Evolutionary conservation across 768 basidiomycete genomes (phyloP), one percentile per base, ranked within the genome.

Genomic region (Leccinum pellstonianum): DNA sequence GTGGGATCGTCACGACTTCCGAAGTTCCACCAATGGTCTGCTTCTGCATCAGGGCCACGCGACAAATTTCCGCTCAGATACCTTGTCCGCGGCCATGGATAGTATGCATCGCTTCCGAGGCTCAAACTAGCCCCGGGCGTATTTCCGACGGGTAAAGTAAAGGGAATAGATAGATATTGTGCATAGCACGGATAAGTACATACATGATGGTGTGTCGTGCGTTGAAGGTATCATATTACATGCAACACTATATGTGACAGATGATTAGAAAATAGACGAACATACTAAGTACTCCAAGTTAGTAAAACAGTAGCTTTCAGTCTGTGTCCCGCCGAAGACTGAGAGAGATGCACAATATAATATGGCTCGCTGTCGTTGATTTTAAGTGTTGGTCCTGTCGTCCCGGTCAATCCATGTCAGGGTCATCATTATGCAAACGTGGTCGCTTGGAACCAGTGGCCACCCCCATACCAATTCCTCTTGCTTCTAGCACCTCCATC

Each of bases 401-500:
- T 9, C 59, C 59, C 23, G 47, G 55, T 67, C 58, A 74, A 56
- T 68, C 69, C 70, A 76, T 77, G 66, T 76, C 73, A 58, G 81
- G 81, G 62, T 85, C 85, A 62, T 84, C 84, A 63, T 74, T 68
- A 56, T 82, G 78, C 61, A 81, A 73, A 65, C 84, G 82, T 64
- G 79, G 81, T 63, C 74, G 74, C 64, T 74, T 74, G 62, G 74
- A 70, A 61, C 74, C 54, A 25, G 73, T 66, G 46, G 64, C 72
- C 61, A 80, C 70, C 47, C 80, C 82, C 75, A 82, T 75, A 33
- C 80, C 80, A 60, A 92, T 86, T 38, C 91, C 92, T 69, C 90
- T 81, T 54, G 90, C 85, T 74, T 90, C 87, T 52, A 93, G 77
- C n/a, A 90, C 88, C 73, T 91, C 87, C 75, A 90, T 81, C 4